These are phyloP conservation scores for Peronosclerospora sorghi DNA, from an alignment of 352 stramenopile genomes.

Conservation along the genomic window DNA sequence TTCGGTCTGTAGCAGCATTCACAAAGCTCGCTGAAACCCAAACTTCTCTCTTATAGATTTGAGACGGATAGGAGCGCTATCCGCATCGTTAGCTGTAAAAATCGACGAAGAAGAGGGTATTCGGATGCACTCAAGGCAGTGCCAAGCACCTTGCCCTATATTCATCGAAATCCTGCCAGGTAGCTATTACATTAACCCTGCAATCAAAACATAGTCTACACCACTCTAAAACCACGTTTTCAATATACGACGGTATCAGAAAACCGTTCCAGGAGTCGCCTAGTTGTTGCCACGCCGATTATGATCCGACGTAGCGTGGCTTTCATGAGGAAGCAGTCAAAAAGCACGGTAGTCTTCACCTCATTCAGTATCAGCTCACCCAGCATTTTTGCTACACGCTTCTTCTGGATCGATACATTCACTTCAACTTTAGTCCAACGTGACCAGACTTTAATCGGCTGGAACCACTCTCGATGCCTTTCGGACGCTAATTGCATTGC, in stretches of 20 bases:
- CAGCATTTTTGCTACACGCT: constrained; percentile 20
- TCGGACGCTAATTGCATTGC: constrained; percentile 38
- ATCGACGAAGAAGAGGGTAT: constrained; percentile 84
- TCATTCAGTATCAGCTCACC: constrained; percentile 34
- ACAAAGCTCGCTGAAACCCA: too few relatives aligned
- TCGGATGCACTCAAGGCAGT: constrained; percentile 84
- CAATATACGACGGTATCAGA: constrained; percentile 11
- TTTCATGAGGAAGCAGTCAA: constrained; percentile 43
- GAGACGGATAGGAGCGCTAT: constrained; percentile 15
- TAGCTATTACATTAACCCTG: constrained; percentile 15
- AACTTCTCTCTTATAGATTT: too few relatives aligned
- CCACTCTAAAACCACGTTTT: neutral
- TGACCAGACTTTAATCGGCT: constrained; percentile 79
- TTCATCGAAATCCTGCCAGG: constrained; percentile 90
- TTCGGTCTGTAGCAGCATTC: too few relatives aligned
- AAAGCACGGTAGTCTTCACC: constrained; percentile 46
- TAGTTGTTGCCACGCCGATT: constrained; percentile 1
- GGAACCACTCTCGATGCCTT: constrained; percentile 44
- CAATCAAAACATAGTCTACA: too few relatives aligned
- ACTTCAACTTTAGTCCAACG: constrained; percentile 39
- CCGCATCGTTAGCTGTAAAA: constrained; percentile 76
- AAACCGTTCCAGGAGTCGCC: constrained; percentile 16
- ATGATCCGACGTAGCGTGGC: constrained; percentile 31
- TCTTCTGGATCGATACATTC: constrained; percentile 16
- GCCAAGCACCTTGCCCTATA: constrained; percentile 88